Percentiles rank a stretch among this genome's conserved stretches.
Conservation (phyloP, 2,329 filamentous ascomycete genomes). For the Stylonectria norvegica region DNA sequence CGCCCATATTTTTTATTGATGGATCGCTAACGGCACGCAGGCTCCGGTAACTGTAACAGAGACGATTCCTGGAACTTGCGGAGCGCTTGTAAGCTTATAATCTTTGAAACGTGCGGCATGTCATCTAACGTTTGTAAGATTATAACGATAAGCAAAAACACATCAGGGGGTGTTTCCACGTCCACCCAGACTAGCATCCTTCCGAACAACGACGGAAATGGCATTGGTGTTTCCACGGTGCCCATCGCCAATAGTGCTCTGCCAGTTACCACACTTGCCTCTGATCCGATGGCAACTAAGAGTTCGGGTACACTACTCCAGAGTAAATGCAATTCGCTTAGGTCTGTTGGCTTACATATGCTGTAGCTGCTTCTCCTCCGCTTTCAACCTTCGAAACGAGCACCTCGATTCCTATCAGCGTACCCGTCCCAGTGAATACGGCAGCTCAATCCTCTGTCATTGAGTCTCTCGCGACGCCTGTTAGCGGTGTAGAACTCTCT, state of each 20-base stretch:
- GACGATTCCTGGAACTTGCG: constrained; percentile 10
- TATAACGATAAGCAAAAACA: not conserved
- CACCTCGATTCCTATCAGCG: too few relatives aligned
- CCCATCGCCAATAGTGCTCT: constrained; percentile 25
- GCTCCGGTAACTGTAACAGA: constrained; percentile 18
- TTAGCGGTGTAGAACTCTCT: too few relatives aligned
- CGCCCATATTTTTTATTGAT: not conserved
- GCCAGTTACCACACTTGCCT: constrained; percentile 29
- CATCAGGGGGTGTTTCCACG: not conserved
- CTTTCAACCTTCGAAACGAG: too few relatives aligned
- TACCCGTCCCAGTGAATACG: too few relatives aligned
- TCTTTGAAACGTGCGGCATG: too few relatives aligned
- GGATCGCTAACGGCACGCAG: constrained; percentile 6
- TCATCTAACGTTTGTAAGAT: not conserved
- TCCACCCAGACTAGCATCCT: constrained; percentile 8
- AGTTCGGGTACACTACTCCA: too few relatives aligned
- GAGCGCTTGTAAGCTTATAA: constrained; percentile 4
- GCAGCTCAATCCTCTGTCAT: too few relatives aligned
- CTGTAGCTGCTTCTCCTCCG: too few relatives aligned
- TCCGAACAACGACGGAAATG: constrained; percentile 22
- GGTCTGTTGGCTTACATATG: too few relatives aligned
- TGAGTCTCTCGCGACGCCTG: too few relatives aligned
- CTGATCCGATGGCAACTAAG: constrained; percentile 13
- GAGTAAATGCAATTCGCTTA: too few relatives aligned
- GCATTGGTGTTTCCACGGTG: constrained; percentile 30